Conservation (phyloP, 2,329 filamentous ascomycete species). For the Sporothrix curviconia region DNA sequence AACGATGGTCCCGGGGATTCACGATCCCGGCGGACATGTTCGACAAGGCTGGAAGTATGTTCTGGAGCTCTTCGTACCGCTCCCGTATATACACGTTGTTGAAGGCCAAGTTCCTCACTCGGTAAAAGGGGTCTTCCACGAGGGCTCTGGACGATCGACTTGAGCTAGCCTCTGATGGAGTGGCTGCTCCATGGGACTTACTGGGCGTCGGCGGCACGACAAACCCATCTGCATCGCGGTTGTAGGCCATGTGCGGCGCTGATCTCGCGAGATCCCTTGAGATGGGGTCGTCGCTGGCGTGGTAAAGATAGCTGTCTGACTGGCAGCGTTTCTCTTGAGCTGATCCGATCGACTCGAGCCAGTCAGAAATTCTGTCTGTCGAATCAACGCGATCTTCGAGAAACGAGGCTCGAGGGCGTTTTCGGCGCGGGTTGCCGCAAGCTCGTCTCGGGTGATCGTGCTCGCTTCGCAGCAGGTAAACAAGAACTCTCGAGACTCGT, state of each 20-base stretch:
- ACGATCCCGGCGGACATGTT: neutral
- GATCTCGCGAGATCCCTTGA: conserved; percentile 20
- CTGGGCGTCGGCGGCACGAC: conserved; percentile 15
- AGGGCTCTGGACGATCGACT: neutral
- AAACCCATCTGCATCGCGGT: conserved; percentile 17
- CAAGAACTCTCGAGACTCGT: neutral
- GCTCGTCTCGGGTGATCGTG: neutral
- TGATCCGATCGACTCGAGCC: conserved; percentile 22
- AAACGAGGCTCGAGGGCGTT: conserved; percentile 16
- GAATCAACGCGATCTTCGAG: conserved; percentile 12
- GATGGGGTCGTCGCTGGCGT: conserved; percentile 20
- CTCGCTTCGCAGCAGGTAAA: neutral
- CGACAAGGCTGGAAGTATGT: neutral
- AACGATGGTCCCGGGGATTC: neutral
- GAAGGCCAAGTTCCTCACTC: neutral
- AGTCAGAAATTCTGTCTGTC: conserved; percentile 15
- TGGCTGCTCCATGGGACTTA: neutral
- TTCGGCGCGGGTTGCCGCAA: neutral
- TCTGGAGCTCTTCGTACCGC: neutral
- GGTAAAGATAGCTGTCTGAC: conserved; percentile 24
- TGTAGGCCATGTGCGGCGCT: conserved; percentile 17
- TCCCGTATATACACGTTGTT: neutral
- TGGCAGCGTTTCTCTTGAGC: conserved; percentile 24
- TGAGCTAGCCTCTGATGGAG: neutral
- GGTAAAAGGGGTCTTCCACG: neutral